Conservation (phyloP, 163 green algal genomes). For the Botryococcus braunii region DNA sequence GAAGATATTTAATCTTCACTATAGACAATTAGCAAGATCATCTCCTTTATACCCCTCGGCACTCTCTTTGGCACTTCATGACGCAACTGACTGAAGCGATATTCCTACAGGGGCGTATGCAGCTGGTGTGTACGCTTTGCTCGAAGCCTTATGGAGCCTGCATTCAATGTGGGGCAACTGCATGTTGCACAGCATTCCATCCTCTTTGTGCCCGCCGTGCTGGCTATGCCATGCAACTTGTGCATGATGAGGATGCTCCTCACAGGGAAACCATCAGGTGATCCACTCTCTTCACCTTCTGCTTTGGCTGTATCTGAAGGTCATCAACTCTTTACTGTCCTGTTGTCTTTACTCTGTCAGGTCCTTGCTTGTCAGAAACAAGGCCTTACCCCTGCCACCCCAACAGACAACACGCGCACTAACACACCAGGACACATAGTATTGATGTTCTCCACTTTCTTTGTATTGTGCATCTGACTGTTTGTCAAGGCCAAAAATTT, state of each 20-base stretch:
- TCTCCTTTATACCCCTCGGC: too few species aligned
- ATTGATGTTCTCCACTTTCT: too few species aligned
- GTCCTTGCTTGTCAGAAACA: background rate
- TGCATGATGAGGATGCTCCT: conserved; percentile 4
- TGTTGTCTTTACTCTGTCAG: background rate
- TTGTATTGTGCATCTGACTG: too few species aligned
- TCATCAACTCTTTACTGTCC: background rate
- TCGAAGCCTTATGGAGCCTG: conserved; percentile 37
- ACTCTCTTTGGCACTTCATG: background rate
- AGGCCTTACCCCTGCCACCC: background rate
- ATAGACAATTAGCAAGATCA: too few species aligned
- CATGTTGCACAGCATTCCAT: conserved; percentile 43
- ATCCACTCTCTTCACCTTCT: background rate
- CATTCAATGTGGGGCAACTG: conserved; percentile 29
- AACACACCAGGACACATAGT: too few species aligned
- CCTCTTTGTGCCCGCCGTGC: conserved; percentile 34
- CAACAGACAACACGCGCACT: background rate
- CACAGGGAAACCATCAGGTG: too few species aligned
- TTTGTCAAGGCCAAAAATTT: too few species aligned
- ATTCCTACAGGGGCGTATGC: conserved; percentile 16
- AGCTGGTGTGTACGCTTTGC: conserved; percentile 41
- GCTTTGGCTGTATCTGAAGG: too few species aligned
- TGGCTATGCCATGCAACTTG: conserved; percentile 14
- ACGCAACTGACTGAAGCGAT: background rate
- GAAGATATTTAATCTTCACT: background rate